These are phyloP conservation scores for Lachancea mirantina DNA, from an alignment of 805 yeast genomes.

Conservation along the genomic window DNA sequence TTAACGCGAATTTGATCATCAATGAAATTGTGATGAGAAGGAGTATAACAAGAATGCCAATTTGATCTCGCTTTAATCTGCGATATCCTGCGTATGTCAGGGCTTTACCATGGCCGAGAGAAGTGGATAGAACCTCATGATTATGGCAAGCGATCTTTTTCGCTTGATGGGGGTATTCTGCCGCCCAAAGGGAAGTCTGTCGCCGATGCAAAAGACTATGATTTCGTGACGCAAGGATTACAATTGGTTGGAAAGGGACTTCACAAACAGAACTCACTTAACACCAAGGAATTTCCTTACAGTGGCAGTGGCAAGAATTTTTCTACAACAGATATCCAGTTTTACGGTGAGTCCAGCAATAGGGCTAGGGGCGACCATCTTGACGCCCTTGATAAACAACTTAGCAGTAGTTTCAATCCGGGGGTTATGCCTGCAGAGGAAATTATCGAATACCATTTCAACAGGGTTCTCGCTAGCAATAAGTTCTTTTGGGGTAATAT, in stretches of 20 bases:
- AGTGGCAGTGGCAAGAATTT: slow-evolving; percentile 5
- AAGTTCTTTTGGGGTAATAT: slow-evolving; percentile 25
- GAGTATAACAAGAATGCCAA: too few relatives aligned
- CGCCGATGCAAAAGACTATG: neutral
- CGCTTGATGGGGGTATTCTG: slow-evolving; percentile 12
- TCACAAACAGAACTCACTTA: neutral
- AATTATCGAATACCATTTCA: slow-evolving; percentile 17
- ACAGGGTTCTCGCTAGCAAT: slow-evolving; percentile 18
- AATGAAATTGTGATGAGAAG: too few relatives aligned
- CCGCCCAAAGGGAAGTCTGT: slow-evolving; percentile 2
- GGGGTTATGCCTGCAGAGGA: slow-evolving; percentile 16
- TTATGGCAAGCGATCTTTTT: slow-evolving; percentile 13
- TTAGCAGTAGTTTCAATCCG: slow-evolving; percentile 8
- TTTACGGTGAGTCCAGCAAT: neutral
- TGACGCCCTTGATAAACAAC: neutral
- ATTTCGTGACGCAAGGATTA: slow-evolving; percentile 15
- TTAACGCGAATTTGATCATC: too few relatives aligned
- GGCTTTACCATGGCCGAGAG: too few relatives aligned
- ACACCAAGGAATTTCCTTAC: slow-evolving; percentile 2
- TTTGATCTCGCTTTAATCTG: too few relatives aligned
- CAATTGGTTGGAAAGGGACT: slow-evolving; percentile 17
- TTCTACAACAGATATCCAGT: slow-evolving; percentile 5
- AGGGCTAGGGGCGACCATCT: neutral
- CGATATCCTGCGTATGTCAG: too few relatives aligned
- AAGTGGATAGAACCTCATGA: slow-evolving; percentile 15